Base-by-base conservation (phyloP, 352 stramenopile species). In the Pythium plurisporium region DNA sequence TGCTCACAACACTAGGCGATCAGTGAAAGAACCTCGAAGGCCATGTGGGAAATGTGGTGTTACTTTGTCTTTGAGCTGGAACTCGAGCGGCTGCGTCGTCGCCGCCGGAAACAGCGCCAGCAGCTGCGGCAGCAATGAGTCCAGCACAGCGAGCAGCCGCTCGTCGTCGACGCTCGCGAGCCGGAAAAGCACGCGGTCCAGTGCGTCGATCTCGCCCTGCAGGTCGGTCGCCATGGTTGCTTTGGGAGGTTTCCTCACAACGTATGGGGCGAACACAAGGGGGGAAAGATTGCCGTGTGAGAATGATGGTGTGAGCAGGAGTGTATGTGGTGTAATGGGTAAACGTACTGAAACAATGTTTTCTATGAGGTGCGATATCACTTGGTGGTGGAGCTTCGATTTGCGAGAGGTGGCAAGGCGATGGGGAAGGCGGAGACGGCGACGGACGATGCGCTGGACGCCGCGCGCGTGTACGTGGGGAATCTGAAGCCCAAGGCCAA, bases 111-210 rank as follows among this genome's bases (percentile, higher is more conserved):
- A 89, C 29, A 88, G 80, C 42, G 42, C 42, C 11, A 91, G 68
- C 29, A 93, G 65, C 66, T 89, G 73, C 15, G 82, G 82, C 14
- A 93, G 67, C 15, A 93, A 64, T 27, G 63, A 65, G 54, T 86
- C 77, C 37, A 91, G 60, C 51, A 91, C 79, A 15, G 70, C 43
- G 19, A 86, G 49, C 68, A 89, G 65, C 27, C 81, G 78, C 47
- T 82, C 81, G 33, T 89, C 81, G n/a, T 75, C 60, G 27, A 79
- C 68, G 55, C 76, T 91, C 38, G 78, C 81, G 26, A 91, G 73
- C 7, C 81, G 81, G 74, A 91, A 91, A 42, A 89, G 71, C 59
- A 91, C 73, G 67, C 81, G 81, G 37, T 91, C 78, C 38, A 91
- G 68, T 57, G 78, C 81, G 23, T 87, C 78, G 26, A 82, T 67